These are phyloP conservation scores for Coemansia javaensis DNA, from an alignment of 192 early-diverging fungal species.

Conservation along the genomic window DNA sequence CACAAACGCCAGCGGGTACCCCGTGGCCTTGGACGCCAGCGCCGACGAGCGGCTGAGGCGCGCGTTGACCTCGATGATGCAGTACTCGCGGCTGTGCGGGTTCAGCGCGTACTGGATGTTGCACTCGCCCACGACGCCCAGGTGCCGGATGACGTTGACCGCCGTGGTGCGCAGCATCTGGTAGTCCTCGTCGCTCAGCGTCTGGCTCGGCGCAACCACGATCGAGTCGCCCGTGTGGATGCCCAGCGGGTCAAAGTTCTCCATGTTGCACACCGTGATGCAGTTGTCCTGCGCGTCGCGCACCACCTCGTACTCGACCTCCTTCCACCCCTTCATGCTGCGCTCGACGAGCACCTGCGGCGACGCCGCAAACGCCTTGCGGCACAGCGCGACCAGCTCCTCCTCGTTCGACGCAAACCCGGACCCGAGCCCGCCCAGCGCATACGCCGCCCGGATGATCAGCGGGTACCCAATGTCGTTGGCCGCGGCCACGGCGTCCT, in stretches of 20 bases:
- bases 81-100: constrained; percentile 90
- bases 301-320: constrained; percentile 97
- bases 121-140: constrained; percentile 99
- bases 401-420: constrained; percentile 91
- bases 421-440: constrained; percentile 95
- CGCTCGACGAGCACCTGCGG: constrained; percentile 93
- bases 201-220: constrained; percentile 96
- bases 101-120: constrained; percentile 99
- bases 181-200: constrained; percentile 95
- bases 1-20: constrained; percentile 97
- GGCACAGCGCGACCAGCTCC: constrained; percentile 73
- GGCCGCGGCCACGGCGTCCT: constrained; percentile 84
- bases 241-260: constrained; percentile 99
- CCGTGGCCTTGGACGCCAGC: constrained; percentile 95
- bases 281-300: constrained; percentile 93
- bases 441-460: constrained; percentile 93
- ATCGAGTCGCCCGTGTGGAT: constrained; percentile 99
- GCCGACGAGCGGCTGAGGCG: constrained; percentile 89
- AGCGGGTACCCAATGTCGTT: constrained; percentile 90
- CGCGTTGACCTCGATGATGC: constrained; percentile 98
- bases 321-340: constrained; percentile 99
- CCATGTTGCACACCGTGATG: constrained; percentile 99
- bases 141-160: constrained; percentile 92
- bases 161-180: constrained; percentile 97
- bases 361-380: constrained; percentile 85